Base-by-base conservation (phyloP, 2,329 filamentous ascomycete species). In the Paraphaeosphaeria minitans region DNA sequence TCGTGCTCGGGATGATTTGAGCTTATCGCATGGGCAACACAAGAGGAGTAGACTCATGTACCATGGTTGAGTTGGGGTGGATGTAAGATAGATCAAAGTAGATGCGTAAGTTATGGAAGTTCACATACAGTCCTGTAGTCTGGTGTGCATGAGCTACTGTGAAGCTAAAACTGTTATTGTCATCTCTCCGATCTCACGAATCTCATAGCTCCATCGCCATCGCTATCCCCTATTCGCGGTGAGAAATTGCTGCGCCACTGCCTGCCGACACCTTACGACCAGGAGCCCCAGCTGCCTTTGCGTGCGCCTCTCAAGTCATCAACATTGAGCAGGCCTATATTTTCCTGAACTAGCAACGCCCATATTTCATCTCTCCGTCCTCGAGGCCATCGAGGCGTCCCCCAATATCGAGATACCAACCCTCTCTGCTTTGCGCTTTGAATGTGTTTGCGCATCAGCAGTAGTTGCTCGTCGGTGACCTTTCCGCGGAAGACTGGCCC, bases 1-100 rank as follows among this genome's bases (percentile, higher is more conserved):
- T 52, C 22, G 13, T 52, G n/a, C 33, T 52, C n/a, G 35, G 35
- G 4, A 29, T 52, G 49, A 35, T 52, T 13, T 52, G 19, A 52
- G 35, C 27, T 27, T 12, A 48, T 10, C 27, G 45, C 13, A n/a
- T 33, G 14, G 27, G 12, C 8, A 43, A 22, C 19, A 22, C 1
- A 1, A 16, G 8, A 43, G 19, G 19, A 42, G 39, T 19, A 42
- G 16, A 1, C 3, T 21, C 2, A 37, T 16, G 16, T 37, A 16
- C 16, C 13, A 37, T 37, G 12, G 37, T 2, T 8, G 37, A 8
- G 6, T 39, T 39, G 14, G 37, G 37, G 37, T 19, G 13, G 19
- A 13, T 43, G 19, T 43, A 43, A 21, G 41, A 43, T 43, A 22
- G 3, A 43, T 2, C 22, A 9, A 2, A 42, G n/a, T 22, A 43